These are phyloP conservation scores for Dendrobium officinale DNA, from an alignment of 106 monocot genomes.

Conservation along the genomic window DNA sequence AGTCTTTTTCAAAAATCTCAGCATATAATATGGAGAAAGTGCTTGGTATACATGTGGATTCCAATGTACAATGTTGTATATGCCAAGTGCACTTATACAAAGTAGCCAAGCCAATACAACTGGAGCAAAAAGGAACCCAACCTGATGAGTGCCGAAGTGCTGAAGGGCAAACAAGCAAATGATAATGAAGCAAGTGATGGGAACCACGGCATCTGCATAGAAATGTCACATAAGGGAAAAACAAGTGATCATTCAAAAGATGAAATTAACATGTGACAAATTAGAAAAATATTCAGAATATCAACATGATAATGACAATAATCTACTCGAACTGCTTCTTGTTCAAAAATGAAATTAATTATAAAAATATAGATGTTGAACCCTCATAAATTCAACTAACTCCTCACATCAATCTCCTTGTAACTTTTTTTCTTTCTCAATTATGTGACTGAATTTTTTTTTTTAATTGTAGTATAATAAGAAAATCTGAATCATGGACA, in stretches of 20 bases:
- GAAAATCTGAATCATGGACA: neutral
- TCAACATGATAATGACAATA: neutral
- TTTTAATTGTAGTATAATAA: neutral
- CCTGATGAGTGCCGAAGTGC: slow-evolving; percentile 64
- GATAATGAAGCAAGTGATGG: slow-evolving; percentile 63
- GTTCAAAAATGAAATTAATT: neutral
- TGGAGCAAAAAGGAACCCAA: slow-evolving; percentile 69
- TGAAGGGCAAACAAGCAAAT: slow-evolving; percentile 65
- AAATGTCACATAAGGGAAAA: neutral
- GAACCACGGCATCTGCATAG: slow-evolving; percentile 64
- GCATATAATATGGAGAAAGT: slow-evolving; percentile 69
- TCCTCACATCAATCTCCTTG: neutral
- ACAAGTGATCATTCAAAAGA: neutral
- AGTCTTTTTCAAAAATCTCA: slow-evolving; percentile 64
- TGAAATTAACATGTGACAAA: neutral
- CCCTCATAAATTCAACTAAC: neutral
- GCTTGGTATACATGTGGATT: slow-evolving; percentile 56
- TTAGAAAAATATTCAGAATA: neutral
- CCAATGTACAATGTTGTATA: slow-evolving; percentile 67
- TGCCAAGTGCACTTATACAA: slow-evolving; percentile 65
- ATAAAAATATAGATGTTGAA: neutral
- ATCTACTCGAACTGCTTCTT: neutral
- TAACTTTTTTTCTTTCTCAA: neutral
- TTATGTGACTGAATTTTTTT: neutral
- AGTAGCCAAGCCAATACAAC: slow-evolving; percentile 58